These are phyloP conservation scores for Fonsecaea pugnacius DNA, from an alignment of 2,329 filamentous ascomycete species.

Conservation along the genomic window DNA sequence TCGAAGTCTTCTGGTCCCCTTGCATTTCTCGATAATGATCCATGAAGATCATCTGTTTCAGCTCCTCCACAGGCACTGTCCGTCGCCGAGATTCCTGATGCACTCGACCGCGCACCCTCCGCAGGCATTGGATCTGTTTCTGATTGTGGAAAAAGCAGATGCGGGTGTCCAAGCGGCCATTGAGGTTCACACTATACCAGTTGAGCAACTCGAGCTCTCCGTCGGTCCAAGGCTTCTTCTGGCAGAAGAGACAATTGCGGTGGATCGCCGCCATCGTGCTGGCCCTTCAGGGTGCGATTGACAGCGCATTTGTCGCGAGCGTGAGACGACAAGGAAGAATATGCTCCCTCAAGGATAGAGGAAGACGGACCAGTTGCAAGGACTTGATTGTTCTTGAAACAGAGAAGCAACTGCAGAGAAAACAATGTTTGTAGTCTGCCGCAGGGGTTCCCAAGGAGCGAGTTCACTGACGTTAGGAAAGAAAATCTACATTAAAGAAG, in stretches of 20 bases:
- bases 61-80: constrained; percentile 11
- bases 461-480: background rate
- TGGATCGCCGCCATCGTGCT: constrained; percentile 11
- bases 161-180: constrained; percentile 17
- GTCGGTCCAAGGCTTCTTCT: constrained; percentile 17
- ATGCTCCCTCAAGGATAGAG: too few relatives aligned
- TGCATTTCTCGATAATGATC: constrained; percentile 20
- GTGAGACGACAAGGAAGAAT: background rate
- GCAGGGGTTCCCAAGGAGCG: background rate
- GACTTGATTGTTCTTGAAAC: too few relatives aligned
- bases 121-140: constrained; percentile 18
- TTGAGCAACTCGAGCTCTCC: constrained; percentile 17
- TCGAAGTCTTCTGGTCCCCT: constrained; percentile 9
- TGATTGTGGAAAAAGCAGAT: constrained; percentile 21
- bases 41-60: constrained; percentile 15
- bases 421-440: too few relatives aligned
- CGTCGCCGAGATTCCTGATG: constrained; percentile 5
- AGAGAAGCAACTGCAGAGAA: too few relatives aligned
- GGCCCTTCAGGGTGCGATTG: background rate
- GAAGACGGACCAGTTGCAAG: too few relatives aligned
- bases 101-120: constrained; percentile 5
- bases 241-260: constrained; percentile 19
- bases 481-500: background rate
- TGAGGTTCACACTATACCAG: constrained; percentile 20
- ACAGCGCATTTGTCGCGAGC: too few relatives aligned